Evolutionary conservation across 805 yeast species (phyloP), one percentile per base, ranked within the genome.

Genomic region (Saturnispora besseyi): DNA sequence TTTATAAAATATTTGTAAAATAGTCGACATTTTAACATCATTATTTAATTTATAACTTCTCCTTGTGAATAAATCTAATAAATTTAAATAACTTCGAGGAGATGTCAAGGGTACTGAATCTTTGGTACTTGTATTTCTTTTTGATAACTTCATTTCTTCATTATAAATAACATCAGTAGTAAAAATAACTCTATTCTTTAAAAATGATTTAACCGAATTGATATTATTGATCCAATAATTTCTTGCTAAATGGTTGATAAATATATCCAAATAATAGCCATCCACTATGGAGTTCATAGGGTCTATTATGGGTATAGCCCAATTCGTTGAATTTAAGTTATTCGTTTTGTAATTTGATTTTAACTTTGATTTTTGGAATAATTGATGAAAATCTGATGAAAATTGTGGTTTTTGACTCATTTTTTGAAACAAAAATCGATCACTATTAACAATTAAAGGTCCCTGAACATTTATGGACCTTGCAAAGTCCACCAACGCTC

Each of bases 1-100:
- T 13, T 31, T 42, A 18, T 36, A 45, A 12, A 44, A 32, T 6
- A 37, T 28, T n/a, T 34, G 24, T 12, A 44, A 11, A 7, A 52
- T 15, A 10, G 48, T 21, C 10, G 51, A 30, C 26, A 41, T n/a
- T 13, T 46, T 44, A 15, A 13, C 15, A 18, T 37, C 10, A 21
- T 36, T 36, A 29, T 49, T 45, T 8, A 28, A 22, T 30, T 37
- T 22, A 10, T 36, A 46, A 24, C 11, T 13, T n/a, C 43, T 40
- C 22, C 40, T 49, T 7, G 49, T 24, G 24, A 54, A 54, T 24
- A 49, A 50, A 22, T 54, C 33, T n/a, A 47, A 21, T 18, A 47
- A 22, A 32, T 30, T 18, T 8, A 36, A 18, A 34, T 47, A 47
- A 7, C 34, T 29, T 15, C 8, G 4, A 11, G 44, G 34, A 18